Evolutionary conservation across 768 basidiomycete genomes (phyloP).

Genomic region (Termitomyces sp.): DNA sequence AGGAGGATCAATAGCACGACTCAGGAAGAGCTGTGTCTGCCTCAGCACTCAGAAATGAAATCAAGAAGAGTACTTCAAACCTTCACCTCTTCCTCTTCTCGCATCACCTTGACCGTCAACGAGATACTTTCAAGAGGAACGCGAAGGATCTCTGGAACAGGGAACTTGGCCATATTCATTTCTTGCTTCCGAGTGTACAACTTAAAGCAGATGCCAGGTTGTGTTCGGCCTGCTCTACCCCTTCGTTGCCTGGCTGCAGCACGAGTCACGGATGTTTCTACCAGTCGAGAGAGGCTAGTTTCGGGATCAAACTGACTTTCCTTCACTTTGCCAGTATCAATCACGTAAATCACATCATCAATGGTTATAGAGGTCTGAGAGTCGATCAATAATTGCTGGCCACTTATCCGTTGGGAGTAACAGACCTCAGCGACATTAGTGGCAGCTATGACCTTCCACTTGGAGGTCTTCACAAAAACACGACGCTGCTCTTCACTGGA

Average conservation of each 20-base stretch:
- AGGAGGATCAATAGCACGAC: conserved; percentile 81
- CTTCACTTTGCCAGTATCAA: conserved; percentile 83
- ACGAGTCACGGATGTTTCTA: conserved; percentile 71
- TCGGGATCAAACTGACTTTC: conserved; percentile 72
- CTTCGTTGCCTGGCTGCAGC: conserved; percentile 81
- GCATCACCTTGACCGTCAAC: conserved; percentile 75
- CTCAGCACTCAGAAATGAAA: neutral
- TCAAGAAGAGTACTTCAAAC: conserved; percentile 27
- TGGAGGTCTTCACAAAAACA: conserved; percentile 59
- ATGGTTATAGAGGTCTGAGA: conserved; percentile 86
- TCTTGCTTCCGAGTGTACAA: conserved; percentile 76
- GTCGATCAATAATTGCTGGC: neutral
- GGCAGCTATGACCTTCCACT: conserved; percentile 81
- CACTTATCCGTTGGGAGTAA: neutral
- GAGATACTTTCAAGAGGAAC: conserved; percentile 82
- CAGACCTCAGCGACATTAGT: conserved; percentile 89
- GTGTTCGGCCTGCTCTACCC: conserved; percentile 87
- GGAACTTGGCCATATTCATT: conserved; percentile 60
- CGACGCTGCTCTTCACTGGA: conserved; percentile 76
- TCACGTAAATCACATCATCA: conserved; percentile 80
- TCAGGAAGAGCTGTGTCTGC: conserved; percentile 48
- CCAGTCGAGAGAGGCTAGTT: conserved; percentile 66
- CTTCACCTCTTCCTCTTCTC: conserved; percentile 74
- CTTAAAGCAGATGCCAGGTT: conserved; percentile 81
- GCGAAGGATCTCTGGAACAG: conserved; percentile 83